Evolutionary conservation across 2,329 filamentous ascomycete species (phyloP).

Genomic region (Chaetomiaceae sp.): DNA sequence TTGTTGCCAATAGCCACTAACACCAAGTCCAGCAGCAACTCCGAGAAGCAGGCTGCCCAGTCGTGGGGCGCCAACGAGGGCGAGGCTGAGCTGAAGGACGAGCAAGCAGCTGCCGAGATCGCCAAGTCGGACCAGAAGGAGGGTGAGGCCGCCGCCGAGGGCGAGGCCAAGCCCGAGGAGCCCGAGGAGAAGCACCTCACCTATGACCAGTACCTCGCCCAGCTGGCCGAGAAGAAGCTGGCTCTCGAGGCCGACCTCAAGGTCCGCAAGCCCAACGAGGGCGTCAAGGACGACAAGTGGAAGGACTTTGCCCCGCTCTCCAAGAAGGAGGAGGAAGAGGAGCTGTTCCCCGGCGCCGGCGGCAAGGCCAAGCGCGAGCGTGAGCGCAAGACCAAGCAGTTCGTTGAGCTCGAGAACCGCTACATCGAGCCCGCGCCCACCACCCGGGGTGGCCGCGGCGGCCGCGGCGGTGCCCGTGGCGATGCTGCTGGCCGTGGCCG

Average conservation of each 20-base stretch:
- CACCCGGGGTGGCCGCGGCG: slow-evolving; percentile 47
- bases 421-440: slow-evolving; percentile 65
- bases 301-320: slow-evolving; percentile 67
- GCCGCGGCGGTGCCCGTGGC: slow-evolving; percentile 46
- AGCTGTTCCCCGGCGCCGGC: slow-evolving; percentile 67
- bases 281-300: slow-evolving; percentile 83
- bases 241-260: slow-evolving; percentile 49
- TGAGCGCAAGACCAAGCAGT: slow-evolving; percentile 86
- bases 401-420: slow-evolving; percentile 82
- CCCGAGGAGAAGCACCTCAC: slow-evolving; percentile 65
- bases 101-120: slow-evolving; percentile 84
- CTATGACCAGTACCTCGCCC: slow-evolving; percentile 79
- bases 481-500: slow-evolving; percentile 45
- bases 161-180: slow-evolving; percentile 28
- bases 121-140: slow-evolving; percentile 76
- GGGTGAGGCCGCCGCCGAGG: slow-evolving; percentile 34
- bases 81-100: slow-evolving; percentile 79
- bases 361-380: slow-evolving; percentile 82
- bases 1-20: slow-evolving; percentile 10
- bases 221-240: slow-evolving; percentile 55
- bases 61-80: slow-evolving; percentile 84
- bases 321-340: slow-evolving; percentile 61
- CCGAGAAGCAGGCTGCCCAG: slow-evolving; percentile 81
- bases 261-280: slow-evolving; percentile 89
- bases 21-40: slow-evolving; percentile 50